Evolutionary conservation across 2,329 filamentous ascomycete genomes (phyloP).

Genomic region (Fusarium sp.): DNA sequence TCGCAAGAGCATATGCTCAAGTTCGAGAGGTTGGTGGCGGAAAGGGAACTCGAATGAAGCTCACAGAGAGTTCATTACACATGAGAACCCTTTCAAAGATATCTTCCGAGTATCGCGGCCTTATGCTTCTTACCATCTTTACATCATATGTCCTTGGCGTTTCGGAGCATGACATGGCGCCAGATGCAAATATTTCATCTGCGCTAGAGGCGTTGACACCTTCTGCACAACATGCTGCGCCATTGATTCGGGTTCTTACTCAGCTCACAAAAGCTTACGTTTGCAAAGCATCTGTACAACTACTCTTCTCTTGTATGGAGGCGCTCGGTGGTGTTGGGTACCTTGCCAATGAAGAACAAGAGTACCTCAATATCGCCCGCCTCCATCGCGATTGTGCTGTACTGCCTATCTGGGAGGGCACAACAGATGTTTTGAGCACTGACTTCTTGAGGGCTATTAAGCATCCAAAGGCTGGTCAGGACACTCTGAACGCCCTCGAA

Average conservation of each 20-base stretch:
- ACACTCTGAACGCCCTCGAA: constrained; percentile 56
- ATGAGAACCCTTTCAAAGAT: constrained; percentile 67
- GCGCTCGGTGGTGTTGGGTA: constrained; percentile 74
- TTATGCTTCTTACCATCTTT: constrained; percentile 66
- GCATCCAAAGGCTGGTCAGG: constrained; percentile 52
- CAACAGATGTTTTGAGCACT: constrained; percentile 74
- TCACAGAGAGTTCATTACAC: constrained; percentile 66
- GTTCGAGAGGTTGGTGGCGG: constrained; percentile 64
- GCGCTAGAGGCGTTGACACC: constrained; percentile 49
- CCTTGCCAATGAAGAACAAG: constrained; percentile 70
- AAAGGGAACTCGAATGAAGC: constrained; percentile 55
- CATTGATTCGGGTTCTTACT: constrained; percentile 66
- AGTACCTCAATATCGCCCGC: constrained; percentile 73
- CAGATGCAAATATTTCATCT: constrained; percentile 12
- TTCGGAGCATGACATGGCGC: constrained; percentile 56
- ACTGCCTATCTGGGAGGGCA: constrained; percentile 77
- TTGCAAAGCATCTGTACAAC: constrained; percentile 60
- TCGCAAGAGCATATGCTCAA: constrained; percentile 67
- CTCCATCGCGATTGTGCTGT: constrained; percentile 73
- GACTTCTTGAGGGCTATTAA: constrained; percentile 61
- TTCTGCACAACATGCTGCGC: constrained; percentile 46
- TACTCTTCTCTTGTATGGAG: constrained; percentile 70
- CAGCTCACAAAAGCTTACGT: constrained; percentile 70
- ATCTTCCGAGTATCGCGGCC: constrained; percentile 64
- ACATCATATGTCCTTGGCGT: constrained; percentile 65